Base-by-base conservation (phyloP, 176 grass and related monocot genomes). In the Ensete glaucum region DNA sequence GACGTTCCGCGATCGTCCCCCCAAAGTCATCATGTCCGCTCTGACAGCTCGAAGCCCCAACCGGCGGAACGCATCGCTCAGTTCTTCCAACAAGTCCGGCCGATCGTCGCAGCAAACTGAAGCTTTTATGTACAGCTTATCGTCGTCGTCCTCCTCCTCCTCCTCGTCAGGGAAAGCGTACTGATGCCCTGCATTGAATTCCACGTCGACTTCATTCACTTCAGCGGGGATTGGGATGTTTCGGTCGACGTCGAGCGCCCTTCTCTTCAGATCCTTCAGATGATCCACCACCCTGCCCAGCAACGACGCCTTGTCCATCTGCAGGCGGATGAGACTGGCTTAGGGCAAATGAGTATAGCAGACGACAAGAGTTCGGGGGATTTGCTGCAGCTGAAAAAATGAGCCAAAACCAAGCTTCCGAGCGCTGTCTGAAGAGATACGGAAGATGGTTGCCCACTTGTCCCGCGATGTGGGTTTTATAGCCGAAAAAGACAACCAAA, bases 271-370 rank as follows among this genome's bases (percentile, higher is more conserved):
- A 0, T 58, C 76, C 86, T 79, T 92, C 81, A 92, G 58, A 29
- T 92, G 86, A 22, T 92, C 89, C 4, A 92, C 71, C 62, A 88
- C 89, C 69, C 54, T 88, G 52, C 58, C 81, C 14, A 92, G 13
- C 83, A 92, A 74, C 60, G 89, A 73, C n/a, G 89, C 81, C 72
- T 92, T 92, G 62, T 92, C 89, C 89, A 92, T 88, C 89, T 92
- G 77, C 73, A 64, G 63, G 51, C 20, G 43, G 24, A 13, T 0
- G 54, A 24, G 56, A 73, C 9, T 22, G 19, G 17, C 21, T 11
- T 52, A 21, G 9, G 12, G 11, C 22, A 25, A 24, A 67, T 29
- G 24, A 23, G 24, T 67, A 1, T 26, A 17, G 26, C 8, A 26
- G 24, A 67, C 9, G 24, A 67, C 9, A 57, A 11, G 13, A 13